A percentile compares a stretch with the other conserved stretches of the same genome.
These are phyloP conservation scores for Punica granatum DNA, from an alignment of 345 rosid species.

Conservation along the genomic window DNA sequence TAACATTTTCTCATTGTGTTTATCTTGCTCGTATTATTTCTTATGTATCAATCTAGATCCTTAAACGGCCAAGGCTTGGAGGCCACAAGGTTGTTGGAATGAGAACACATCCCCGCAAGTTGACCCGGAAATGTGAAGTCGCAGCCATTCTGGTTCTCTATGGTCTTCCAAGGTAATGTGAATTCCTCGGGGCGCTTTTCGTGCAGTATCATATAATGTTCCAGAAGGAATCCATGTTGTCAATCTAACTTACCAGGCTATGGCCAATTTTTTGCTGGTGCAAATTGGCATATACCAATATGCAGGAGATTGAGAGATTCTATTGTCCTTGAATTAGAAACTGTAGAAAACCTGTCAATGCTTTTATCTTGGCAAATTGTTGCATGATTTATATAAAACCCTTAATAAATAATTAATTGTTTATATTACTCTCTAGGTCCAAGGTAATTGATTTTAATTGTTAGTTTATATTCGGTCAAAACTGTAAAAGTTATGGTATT, in stretches of 20 bases:
- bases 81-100: conserved; percentile 57
- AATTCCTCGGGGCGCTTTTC: background rate
- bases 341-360: too few species aligned
- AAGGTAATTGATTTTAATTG: too few species aligned
- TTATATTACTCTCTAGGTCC: too few species aligned
- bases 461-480: too few species aligned
- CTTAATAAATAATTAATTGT: too few species aligned
- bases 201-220: background rate
- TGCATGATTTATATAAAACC: too few species aligned
- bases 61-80: conserved; percentile 55
- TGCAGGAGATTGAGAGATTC: too few species aligned
- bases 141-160: conserved; percentile 94
- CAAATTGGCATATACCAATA: too few species aligned
- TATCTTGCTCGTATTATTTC: background rate
- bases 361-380: too few species aligned
- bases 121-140: conserved; percentile 79
- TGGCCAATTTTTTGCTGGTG: background rate
- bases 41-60: conserved; percentile 34
- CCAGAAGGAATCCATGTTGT: background rate
- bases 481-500: too few species aligned
- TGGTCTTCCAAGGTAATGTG: conserved; percentile 79
- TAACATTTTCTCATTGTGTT: background rate
- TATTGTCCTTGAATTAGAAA: too few species aligned
- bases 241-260: background rate
- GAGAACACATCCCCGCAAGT: conserved; percentile 75